Conservation (phyloP, 495 filamentous ascomycete species). For the Saxispiralis lemnorum region DNA sequence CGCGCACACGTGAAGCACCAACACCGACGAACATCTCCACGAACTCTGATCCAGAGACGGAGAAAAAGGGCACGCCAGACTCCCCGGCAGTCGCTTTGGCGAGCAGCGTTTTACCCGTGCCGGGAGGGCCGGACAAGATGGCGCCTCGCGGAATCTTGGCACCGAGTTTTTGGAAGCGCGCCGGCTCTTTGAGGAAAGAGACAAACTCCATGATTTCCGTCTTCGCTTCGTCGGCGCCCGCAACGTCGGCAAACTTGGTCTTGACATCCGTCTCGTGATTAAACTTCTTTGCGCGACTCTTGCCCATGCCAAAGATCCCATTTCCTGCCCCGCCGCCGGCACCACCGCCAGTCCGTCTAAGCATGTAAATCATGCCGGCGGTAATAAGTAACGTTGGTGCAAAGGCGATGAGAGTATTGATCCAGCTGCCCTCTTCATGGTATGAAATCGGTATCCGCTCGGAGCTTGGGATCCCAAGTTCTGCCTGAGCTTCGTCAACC, state of each 20-base stretch:
- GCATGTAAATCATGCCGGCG: constrained; percentile 54
- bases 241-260: constrained; percentile 91
- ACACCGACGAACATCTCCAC: constrained; percentile 99
- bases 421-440: constrained; percentile 51
- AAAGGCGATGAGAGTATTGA: constrained; percentile 48
- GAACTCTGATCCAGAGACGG: constrained; percentile 94
- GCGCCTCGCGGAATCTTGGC: constrained; percentile 96
- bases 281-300: constrained; percentile 88
- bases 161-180: constrained; percentile 76
- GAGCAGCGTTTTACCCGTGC: constrained; percentile 93
- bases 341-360: constrained; percentile 46
- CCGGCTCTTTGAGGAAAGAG: constrained; percentile 80
- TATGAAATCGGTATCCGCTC: constrained; percentile 89
- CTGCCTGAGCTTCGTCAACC: constrained; percentile 70
- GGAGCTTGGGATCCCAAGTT: constrained; percentile 61
- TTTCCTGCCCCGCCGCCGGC: constrained; percentile 45
- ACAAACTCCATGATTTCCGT: constrained; percentile 98
- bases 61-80: constrained; percentile 94
- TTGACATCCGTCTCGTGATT: constrained; percentile 93
- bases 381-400: constrained; percentile 78
- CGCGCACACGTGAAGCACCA: constrained; percentile 82
- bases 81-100: constrained; percentile 96
- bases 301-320: constrained; percentile 86
- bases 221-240: constrained; percentile 98
- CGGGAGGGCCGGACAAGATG: constrained; percentile 87